Percentiles rank a stretch among this genome's conserved stretches.
These are phyloP conservation scores for Phytophthora citricola DNA, from an alignment of 352 stramenopile species.

Conservation along the genomic window DNA sequence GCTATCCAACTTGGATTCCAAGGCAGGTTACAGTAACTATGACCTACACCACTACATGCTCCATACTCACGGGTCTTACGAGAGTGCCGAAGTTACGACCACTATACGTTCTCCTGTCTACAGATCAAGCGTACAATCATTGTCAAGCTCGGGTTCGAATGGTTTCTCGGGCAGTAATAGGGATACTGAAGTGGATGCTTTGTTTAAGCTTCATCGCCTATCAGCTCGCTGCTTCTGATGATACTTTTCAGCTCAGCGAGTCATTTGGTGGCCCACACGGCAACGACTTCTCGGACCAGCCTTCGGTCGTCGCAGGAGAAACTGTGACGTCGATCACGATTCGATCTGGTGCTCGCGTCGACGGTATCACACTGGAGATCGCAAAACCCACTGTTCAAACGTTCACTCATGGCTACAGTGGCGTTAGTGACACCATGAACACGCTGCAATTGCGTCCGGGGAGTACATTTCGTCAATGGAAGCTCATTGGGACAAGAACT, in stretches of 20 bases:
- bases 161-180: not conserved
- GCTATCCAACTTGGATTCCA: too few species aligned
- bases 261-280: constrained; percentile 7
- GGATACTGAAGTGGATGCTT: not conserved
- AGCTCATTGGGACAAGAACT: constrained; percentile 6
- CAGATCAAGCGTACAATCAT: not conserved
- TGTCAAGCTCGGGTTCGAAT: not conserved
- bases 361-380: constrained; percentile 1
- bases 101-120: not conserved
- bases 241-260: constrained; percentile 5
- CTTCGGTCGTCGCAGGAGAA: constrained; percentile 2
- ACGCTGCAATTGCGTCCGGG: not conserved
- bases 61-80: not conserved
- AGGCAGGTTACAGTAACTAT: too few species aligned
- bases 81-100: too few species aligned
- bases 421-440: not conserved
- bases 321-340: constrained; percentile 6
- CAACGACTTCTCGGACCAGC: constrained; percentile 8
- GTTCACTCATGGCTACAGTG: constrained; percentile 2
- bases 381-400: not conserved
- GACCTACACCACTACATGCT: too few species aligned
- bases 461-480: constrained; percentile 14
- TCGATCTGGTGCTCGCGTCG: constrained; percentile 1
- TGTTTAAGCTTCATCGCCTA: not conserved
- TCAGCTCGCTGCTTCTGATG: not conserved